Conservation (phyloP, 2,329 filamentous ascomycete species). For the Cladosporium halotolerans region DNA sequence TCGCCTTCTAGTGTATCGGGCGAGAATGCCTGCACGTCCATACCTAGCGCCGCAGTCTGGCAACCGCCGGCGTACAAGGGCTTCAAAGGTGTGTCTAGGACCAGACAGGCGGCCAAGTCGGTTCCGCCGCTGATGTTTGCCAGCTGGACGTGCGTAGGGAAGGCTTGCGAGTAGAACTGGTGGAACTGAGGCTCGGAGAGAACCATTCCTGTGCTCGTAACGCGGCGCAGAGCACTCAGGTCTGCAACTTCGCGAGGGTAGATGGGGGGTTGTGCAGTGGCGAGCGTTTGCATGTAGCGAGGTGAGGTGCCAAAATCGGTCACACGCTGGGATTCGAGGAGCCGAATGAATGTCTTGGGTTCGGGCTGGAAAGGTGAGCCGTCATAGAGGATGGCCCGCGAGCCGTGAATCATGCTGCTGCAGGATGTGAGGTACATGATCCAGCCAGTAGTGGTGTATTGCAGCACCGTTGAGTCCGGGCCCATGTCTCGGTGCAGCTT, state of each 20-base stretch:
- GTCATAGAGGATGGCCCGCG: constrained; percentile 67
- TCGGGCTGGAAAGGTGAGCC: constrained; percentile 74
- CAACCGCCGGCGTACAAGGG: constrained; percentile 59
- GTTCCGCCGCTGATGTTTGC: constrained; percentile 72
- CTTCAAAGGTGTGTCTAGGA: constrained; percentile 58
- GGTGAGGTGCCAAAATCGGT: constrained; percentile 72
- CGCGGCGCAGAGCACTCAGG: constrained; percentile 53
- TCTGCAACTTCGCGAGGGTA: constrained; percentile 57
- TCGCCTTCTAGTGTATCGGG: constrained; percentile 38
- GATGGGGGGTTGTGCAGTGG: constrained; percentile 51
- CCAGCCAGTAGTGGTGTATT: constrained; percentile 68
- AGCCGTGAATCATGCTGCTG: constrained; percentile 53
- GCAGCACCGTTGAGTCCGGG: constrained; percentile 41
- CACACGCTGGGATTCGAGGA: constrained; percentile 57
- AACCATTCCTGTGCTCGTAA: constrained; percentile 76
- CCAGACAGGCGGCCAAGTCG: constrained; percentile 64
- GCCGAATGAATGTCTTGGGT: constrained; percentile 54
- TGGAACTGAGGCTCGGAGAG: constrained; percentile 69
- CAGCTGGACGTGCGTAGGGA: constrained; percentile 61
- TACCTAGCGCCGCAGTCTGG: constrained; percentile 48
- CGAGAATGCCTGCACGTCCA: constrained; percentile 57
- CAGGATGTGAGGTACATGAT: constrained; percentile 75
- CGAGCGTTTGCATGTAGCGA: constrained; percentile 67
- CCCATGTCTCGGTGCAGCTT: constrained; percentile 45
- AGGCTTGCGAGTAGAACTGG: constrained; percentile 71